Base-by-base conservation (phyloP, 768 basidiomycete species). In the Amanita brunnescens region DNA sequence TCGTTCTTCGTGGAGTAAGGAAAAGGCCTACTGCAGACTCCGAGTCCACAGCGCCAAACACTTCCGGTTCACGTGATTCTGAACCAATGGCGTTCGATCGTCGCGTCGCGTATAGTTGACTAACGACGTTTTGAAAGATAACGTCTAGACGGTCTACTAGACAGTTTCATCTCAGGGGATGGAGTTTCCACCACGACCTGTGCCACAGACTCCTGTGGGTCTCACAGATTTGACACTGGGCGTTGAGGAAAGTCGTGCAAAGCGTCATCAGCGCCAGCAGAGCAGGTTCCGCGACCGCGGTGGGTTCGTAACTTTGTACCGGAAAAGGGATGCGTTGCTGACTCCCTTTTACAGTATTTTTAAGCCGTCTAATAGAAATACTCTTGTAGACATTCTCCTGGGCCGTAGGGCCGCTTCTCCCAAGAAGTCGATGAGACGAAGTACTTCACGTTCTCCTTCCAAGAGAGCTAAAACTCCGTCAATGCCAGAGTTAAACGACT, bases 261-360 rank as follows among this genome's bases (percentile, higher is more conserved):
- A 81, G 43, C 78, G 85, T 39, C 60, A 79, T 13, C 73, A 83
- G 59, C 75, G 83, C 37, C 80, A 80, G 54, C 79, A 85, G 57
- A 72, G 82, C 30, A 71, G 84, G 21, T 82, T 84, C 63, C 75
- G 85, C 48, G 81, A 85, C 64, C 76, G 81, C 49, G 81, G 81
- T 52, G 81, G 81, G 81, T 82, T 26, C 54, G 78, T 67, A 35
- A 33, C 16, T 44, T 13, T 12, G 29, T 38, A n/a, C 6, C 29
- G 9, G 50, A 33, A 38, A 21, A 4, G 3, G n/a, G 20, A 7
- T 42, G 18, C 10, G 16, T 49, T 29, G 37, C 29, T 44, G 26
- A 44, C 16, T 9, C 14, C 14, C n/a, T 32, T 33, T 32, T 8
- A 14, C 35, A 82, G 81, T 0, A 76, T 74, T 20, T 83, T 80